Conservation (phyloP, 202 grass and related monocot genomes). For the Musa balbisiana region DNA sequence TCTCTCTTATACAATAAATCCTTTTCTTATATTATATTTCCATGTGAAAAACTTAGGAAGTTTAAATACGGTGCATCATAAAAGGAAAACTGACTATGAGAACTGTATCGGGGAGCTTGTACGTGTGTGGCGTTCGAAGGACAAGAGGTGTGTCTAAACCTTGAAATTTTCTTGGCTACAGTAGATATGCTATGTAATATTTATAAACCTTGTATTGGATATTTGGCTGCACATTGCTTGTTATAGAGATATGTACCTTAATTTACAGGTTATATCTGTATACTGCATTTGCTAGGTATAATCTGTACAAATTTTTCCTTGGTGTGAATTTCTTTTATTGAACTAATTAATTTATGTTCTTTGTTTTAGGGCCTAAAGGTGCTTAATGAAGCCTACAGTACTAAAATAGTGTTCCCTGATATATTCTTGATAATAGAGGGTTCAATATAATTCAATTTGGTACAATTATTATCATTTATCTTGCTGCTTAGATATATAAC, state of each 20-base stretch:
- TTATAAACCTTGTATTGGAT: neutral
- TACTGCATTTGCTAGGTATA: neutral
- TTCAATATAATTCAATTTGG: no score
- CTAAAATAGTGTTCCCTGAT: no score
- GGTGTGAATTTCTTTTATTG: neutral
- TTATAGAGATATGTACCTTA: neutral
- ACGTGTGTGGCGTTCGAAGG: conserved; percentile 45
- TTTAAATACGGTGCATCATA: conserved; percentile 29
- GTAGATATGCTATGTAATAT: neutral
- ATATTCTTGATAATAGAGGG: no score
- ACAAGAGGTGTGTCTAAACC: conserved; percentile 31
- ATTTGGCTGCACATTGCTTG: neutral
- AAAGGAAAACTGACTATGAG: conserved; percentile 41
- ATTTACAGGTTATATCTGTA: neutral
- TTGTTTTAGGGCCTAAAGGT: neutral
- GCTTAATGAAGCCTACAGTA: neutral
- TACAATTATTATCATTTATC: neutral
- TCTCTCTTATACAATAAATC: neutral
- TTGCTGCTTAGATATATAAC: neutral
- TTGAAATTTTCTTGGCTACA: neutral
- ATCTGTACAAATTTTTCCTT: neutral
- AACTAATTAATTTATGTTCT: neutral
- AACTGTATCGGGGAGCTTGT: conserved; percentile 55
- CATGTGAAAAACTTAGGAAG: conserved; percentile 36
- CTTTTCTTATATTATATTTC: neutral